Base-by-base conservation (phyloP, 768 basidiomycete species). In the Pleurotus ostreatus region DNA sequence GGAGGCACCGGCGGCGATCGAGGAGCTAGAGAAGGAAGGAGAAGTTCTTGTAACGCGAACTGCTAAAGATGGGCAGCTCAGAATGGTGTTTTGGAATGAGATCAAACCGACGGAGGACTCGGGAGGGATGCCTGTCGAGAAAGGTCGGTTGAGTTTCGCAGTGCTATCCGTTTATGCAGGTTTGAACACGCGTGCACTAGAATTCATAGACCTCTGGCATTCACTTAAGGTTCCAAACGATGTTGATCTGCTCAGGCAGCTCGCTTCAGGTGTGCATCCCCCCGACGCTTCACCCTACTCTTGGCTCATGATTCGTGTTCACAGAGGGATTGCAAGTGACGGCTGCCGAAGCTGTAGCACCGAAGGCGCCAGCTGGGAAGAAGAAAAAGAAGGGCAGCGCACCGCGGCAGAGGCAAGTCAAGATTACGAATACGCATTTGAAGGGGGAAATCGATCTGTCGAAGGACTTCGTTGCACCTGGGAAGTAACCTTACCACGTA, bases 81-180 rank as follows among this genome's bases (percentile, higher is more conserved):
- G 86, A 51, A 88, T 89, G 83, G 92, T 92, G 1, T 93, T 92
- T 62, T 94, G 88, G 86, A 94, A 94, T 60, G 92, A 94, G 69
- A 81, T 93, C 58, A 89, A 89, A 64, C 84, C 87, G 1, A 83
- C 77, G 23, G 86, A 89, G 60, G 85, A 89, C 44, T 78, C 72
- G 48, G 90, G 87, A 3, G 88, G 86, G 2, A 78, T 79, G 60
- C 69, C 71, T n/a, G 83, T 94, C 3, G 92, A 94, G 71, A 83
- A 92, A 77, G 93, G 93, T 86, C 55, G 53, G 79, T 66, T 34
- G 9, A 11, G 30, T 34, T 34, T 34, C 9, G 30, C 30, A 8
- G 4, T 5, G 16, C 7, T n/a, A 9, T 22, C 22, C 30, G 11
- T 39, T 44, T 23, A 11, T 41, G 15, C 40, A 40, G n/a, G 34